Conservation (phyloP, 768 basidiomycete genomes). For the Suillus ampliporus region DNA sequence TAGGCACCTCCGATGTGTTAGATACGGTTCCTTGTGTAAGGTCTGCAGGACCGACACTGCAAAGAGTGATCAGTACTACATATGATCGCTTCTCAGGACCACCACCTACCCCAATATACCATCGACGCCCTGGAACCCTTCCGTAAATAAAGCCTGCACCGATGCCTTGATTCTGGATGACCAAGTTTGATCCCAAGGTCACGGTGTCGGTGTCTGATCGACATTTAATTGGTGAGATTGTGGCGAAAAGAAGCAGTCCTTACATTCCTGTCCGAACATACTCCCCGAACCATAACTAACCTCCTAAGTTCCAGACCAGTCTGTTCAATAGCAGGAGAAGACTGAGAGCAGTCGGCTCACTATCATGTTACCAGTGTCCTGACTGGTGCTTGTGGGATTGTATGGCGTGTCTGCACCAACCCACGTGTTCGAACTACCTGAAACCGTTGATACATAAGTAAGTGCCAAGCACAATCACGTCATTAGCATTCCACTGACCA, state of each 20-base stretch:
- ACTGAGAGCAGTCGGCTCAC: constrained; percentile 40
- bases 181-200: constrained; percentile 42
- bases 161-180: constrained; percentile 49
- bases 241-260: constrained; percentile 13
- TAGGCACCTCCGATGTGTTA: constrained; percentile 43
- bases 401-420: constrained; percentile 54
- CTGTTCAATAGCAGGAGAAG: constrained; percentile 3
- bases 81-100: background rate
- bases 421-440: constrained; percentile 56
- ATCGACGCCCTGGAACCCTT: constrained; percentile 51
- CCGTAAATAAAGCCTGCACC: constrained; percentile 46
- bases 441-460: constrained; percentile 5
- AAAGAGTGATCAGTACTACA: background rate
- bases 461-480: background rate
- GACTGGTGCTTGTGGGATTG: constrained; percentile 48
- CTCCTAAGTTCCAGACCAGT: constrained; percentile 35
- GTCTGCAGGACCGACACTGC: constrained; percentile 53
- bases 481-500: constrained; percentile 34
- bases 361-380: constrained; percentile 38
- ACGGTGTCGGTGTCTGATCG: constrained; percentile 49
- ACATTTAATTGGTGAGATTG: background rate
- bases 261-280: constrained; percentile 59
- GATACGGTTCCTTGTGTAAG: constrained; percentile 49
- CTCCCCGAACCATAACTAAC: constrained; percentile 61
- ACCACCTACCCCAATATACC: constrained; percentile 50